phyloP scores from a whole-genome alignment of 176 grass and related monocot genomes.

The Avena atlantica region DNA sequence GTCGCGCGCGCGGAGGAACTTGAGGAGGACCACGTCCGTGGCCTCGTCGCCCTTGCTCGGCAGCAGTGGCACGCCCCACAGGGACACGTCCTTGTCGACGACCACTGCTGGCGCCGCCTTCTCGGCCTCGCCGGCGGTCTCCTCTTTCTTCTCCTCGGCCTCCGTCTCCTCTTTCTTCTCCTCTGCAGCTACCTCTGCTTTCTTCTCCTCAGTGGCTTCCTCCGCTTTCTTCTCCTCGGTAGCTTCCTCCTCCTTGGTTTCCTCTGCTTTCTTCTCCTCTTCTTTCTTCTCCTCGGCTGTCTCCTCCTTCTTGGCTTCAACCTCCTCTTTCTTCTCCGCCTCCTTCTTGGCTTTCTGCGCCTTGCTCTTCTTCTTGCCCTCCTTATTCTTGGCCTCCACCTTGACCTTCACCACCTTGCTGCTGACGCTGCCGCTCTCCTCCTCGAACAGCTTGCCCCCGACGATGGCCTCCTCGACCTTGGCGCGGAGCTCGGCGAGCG shows the following conservation, averaged over 20 bases:
- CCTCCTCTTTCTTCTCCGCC: conserved; percentile 14
- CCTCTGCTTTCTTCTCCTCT: conserved; percentile 13
- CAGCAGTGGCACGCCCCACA: conserved; percentile 90
- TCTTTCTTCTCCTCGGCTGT: neutral
- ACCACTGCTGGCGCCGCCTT: neutral
- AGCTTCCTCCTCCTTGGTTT: neutral
- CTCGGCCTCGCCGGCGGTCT: neutral
- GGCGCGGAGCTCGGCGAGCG: conserved; percentile 72
- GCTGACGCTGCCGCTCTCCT: neutral
- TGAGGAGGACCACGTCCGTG: conserved; percentile 85
- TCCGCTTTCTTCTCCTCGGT: conserved; percentile 15
- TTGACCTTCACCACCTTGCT: neutral
- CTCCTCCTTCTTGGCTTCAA: neutral
- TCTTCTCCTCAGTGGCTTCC: neutral
- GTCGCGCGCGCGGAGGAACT: conserved; percentile 97
- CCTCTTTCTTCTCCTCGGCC: conserved; percentile 31
- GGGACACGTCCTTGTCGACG: conserved; percentile 57
- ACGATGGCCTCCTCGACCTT: conserved; percentile 77
- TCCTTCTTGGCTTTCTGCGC: conserved; percentile 8
- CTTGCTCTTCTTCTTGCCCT: conserved; percentile 26
- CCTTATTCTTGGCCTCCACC: conserved; percentile 3
- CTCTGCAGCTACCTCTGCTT: neutral
- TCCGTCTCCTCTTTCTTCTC: neutral
- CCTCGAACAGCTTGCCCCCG: conserved; percentile 55
- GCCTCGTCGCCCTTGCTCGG: conserved; percentile 74